phyloP scores from a whole-genome alignment of 306 rosid genomes.

The Rosa lucieae region DNA sequence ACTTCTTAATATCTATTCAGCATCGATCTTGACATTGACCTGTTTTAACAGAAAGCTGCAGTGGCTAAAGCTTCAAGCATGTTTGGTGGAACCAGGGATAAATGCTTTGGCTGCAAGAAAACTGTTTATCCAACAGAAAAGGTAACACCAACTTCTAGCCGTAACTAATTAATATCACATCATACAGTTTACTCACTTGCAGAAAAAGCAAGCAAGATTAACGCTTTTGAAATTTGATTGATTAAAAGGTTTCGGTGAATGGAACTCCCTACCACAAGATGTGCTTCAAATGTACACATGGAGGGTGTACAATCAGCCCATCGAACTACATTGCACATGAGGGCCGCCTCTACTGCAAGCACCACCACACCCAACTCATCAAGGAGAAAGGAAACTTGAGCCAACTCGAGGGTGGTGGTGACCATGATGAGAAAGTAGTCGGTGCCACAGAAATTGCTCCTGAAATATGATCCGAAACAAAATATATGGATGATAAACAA shows the following conservation, averaged over 20 bases:
- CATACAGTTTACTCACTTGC: not conserved
- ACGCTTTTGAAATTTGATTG: not conserved
- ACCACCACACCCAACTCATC: slow-evolving; percentile 91
- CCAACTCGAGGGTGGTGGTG: slow-evolving; percentile 82
- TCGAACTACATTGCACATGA: slow-evolving; percentile 97
- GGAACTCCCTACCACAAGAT: slow-evolving; percentile 95
- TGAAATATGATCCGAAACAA: slow-evolving; percentile 37
- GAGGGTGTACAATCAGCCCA: slow-evolving; percentile 96
- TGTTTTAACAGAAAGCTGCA: slow-evolving; percentile 63
- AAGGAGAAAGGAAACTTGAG: slow-evolving; percentile 94
- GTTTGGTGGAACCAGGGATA: slow-evolving; percentile 98
- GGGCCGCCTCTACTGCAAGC: slow-evolving; percentile 96
- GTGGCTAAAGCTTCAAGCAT: slow-evolving; percentile 63
- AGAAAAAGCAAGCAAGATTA: not conserved
- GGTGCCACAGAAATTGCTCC: slow-evolving; percentile 54
- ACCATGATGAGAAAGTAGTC: slow-evolving; percentile 52
- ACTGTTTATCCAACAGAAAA: slow-evolving; percentile 96
- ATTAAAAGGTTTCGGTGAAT: slow-evolving; percentile 77
- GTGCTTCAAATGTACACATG: slow-evolving; percentile 97
- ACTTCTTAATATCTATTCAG: slow-evolving; percentile 7
- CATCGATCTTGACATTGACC: slow-evolving; percentile 16
- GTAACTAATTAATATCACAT: not conserved
- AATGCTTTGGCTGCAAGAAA: slow-evolving; percentile 89
- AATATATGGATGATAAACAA: not conserved
- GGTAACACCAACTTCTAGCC: slow-evolving; percentile 41